Conservation (phyloP, 2,329 filamentous ascomycete genomes). For the Macrophomina phaseolina region DNA sequence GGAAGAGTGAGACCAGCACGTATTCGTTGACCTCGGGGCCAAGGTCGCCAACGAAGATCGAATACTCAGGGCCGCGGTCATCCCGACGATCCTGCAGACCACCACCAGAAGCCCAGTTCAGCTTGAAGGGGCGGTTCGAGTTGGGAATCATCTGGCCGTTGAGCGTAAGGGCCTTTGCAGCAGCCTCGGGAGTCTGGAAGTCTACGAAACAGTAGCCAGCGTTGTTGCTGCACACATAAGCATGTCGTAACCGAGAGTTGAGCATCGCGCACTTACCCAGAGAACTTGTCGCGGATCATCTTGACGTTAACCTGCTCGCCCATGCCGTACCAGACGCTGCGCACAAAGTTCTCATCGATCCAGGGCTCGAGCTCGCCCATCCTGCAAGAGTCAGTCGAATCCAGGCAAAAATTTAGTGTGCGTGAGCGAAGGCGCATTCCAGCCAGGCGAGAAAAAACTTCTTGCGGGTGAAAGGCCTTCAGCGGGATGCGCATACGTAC, state of each 20-base stretch:
- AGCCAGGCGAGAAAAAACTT: constrained; percentile 17
- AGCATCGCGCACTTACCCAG: constrained; percentile 68
- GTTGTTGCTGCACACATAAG: constrained; percentile 75
- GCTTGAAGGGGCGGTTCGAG: constrained; percentile 93
- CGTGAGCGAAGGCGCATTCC: not conserved
- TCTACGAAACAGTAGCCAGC: constrained; percentile 99
- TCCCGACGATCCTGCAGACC: constrained; percentile 94
- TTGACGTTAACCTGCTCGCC: constrained; percentile 97
- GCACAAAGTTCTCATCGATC: constrained; percentile 99
- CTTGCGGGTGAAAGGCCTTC: not conserved
- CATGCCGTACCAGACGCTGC: constrained; percentile 91
- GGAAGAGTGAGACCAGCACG: constrained; percentile 95
- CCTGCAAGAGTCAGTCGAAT: constrained; percentile 57
- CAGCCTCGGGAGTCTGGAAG: constrained; percentile 81
- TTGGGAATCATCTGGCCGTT: constrained; percentile 92
- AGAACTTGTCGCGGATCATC: constrained; percentile 99
- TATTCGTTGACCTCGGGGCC: constrained; percentile 99
- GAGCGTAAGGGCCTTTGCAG: constrained; percentile 85
- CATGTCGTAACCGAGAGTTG: constrained; percentile 6
- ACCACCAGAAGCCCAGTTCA: constrained; percentile 98
- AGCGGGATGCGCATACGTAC: constrained; percentile 42
- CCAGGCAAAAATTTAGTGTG: not conserved
- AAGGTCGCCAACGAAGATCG: constrained; percentile 97
- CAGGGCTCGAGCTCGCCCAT: constrained; percentile 99
- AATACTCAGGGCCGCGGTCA: constrained; percentile 94